Evolutionary conservation across 2,329 filamentous ascomycete genomes (phyloP).

Genomic region (Trichoderma gracile): DNA sequence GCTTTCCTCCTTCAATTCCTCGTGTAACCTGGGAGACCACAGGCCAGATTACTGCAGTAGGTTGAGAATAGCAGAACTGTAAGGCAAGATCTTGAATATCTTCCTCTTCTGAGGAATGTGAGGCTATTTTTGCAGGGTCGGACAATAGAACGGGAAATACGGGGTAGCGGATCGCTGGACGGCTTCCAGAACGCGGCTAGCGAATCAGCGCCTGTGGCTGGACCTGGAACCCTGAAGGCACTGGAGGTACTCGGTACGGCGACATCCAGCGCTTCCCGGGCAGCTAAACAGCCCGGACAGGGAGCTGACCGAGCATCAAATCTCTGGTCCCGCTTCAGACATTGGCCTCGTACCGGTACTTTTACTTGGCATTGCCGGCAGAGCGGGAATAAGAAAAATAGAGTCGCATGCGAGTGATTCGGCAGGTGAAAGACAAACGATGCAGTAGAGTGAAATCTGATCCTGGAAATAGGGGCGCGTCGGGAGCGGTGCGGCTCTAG

Average conservation of each 20-base stretch:
- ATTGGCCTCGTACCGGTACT: background rate
- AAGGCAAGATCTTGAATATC: background rate
- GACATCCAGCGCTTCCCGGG: too few species aligned
- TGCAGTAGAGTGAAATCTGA: background rate
- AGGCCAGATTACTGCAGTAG: background rate
- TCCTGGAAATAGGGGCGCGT: background rate
- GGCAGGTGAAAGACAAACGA: conserved; percentile 4
- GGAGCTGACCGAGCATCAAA: conserved; percentile 5
- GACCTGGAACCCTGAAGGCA: too few species aligned
- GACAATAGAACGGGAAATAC: conserved; percentile 5
- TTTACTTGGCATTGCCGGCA: background rate
- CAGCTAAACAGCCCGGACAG: background rate
- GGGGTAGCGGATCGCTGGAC: conserved; percentile 16
- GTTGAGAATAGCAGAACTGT: background rate
- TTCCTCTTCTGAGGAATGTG: background rate
- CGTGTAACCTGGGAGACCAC: background rate
- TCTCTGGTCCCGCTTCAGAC: background rate
- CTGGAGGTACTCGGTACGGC: too few species aligned
- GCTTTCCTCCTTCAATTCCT: background rate
- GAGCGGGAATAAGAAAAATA: background rate
- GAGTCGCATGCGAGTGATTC: conserved; percentile 10
- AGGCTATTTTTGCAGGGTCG: background rate
- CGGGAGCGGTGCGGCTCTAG: background rate
- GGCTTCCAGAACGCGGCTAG: conserved; percentile 18
- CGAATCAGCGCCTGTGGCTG: background rate